Conservation (phyloP, 192 early-diverging fungal species). For the Linnemannia elongata region DNA sequence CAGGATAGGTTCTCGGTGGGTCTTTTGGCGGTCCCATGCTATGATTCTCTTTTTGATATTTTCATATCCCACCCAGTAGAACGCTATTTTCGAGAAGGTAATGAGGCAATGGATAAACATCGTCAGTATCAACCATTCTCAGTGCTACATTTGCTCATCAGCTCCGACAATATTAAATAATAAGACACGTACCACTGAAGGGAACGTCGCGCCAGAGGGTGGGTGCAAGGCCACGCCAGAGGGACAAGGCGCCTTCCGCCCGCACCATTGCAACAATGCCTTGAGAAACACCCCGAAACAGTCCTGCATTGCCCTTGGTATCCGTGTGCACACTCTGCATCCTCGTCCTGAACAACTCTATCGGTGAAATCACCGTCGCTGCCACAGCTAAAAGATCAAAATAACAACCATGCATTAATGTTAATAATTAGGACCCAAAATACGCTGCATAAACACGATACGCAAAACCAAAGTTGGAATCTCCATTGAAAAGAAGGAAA, state of each 20-base stretch:
- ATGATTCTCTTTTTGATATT: conserved; percentile 67
- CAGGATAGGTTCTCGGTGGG: conserved; percentile 9
- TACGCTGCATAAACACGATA: background rate
- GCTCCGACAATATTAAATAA: background rate
- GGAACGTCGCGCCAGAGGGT: conserved; percentile 97
- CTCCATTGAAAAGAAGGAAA: too few relatives aligned
- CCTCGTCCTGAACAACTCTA: conserved; percentile 93
- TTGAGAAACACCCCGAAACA: conserved; percentile 68
- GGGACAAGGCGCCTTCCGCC: conserved; percentile 67
- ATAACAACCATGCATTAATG: background rate
- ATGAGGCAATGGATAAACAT: background rate
- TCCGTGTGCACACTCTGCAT: conserved; percentile 83
- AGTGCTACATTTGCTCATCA: background rate
- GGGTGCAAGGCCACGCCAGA: conserved; percentile 91
- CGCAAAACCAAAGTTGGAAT: background rate
- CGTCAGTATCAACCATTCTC: background rate
- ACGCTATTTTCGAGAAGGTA: conserved; percentile 51
- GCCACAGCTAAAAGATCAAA: conserved; percentile 68
- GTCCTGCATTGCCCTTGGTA: conserved; percentile 61
- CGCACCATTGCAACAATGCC: conserved; percentile 73
- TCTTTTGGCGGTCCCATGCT: conserved; percentile 23
- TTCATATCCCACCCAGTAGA: conserved; percentile 97
- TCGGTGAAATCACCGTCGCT: conserved; percentile 85
- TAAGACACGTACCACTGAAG: conserved; percentile 75
- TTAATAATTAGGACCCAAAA: background rate